Base-by-base conservation (phyloP, 73 alveolate species). In the Paramecium primaurelia region DNA sequence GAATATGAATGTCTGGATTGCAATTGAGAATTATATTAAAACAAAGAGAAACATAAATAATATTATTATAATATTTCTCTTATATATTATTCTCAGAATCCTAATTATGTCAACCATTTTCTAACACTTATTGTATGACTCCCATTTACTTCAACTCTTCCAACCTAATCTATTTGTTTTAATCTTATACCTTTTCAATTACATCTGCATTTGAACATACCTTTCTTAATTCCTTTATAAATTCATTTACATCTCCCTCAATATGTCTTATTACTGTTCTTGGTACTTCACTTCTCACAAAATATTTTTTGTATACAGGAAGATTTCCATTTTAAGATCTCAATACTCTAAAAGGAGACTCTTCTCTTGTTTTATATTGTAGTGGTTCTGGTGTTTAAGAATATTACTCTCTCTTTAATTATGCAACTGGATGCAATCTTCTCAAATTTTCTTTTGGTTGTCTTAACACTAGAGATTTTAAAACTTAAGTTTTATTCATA, bases 181-280 rank as follows among this genome's bases (percentile, higher is more conserved):
- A 28, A 64, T 28, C 11, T 54, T 1, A 54, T 32, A 64, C 58
- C 45, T 80, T 80, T n/a, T 80, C 77, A 42, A n/a, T 8, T 10
- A 80, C 91, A 80, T 80, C 91, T 80, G 91, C 91, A 80, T 80
- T 80, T 18, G 91, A 80, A 49, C 91, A 80, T 0, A 80, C 91
- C 37, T 80, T 80, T 80, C 75, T 80, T 80, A 80, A 80, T 80
- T 80, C 91, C 16, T 80, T 44, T 0, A 49, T 42, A n/a, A 80
- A 80, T 25, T 25, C 71, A 22, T 80, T 25, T 4, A 80, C 75
- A 80, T 80, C 91, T 45, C 91, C 91, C 30, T 80, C 91, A 22
- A 80, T 80, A 8, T 80, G 91, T 26, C 91, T 42, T 26, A 80
- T 80, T 40, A 80, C 91, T 32, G 91, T 80, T 44, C 91, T 34